Evolutionary conservation across 2,329 filamentous ascomycete genomes (phyloP).

Genomic region (Trichoderma pleuroti): DNA sequence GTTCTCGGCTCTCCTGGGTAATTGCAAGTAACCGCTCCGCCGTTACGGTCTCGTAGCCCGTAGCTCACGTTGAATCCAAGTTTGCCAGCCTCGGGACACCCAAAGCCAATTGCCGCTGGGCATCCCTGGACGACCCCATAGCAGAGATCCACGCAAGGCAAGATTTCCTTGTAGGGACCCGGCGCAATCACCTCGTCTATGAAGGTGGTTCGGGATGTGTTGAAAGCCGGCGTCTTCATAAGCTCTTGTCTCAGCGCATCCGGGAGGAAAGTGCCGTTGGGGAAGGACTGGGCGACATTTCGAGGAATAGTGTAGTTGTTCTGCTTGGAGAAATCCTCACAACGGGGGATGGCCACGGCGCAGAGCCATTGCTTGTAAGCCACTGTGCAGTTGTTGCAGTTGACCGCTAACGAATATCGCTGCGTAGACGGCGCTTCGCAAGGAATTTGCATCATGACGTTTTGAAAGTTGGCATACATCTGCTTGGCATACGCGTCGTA

Average conservation of each 20-base stretch:
- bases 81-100: slow-evolving; percentile 57
- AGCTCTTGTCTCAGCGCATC: slow-evolving; percentile 30
- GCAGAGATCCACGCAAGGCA: slow-evolving; percentile 86
- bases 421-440: slow-evolving; percentile 74
- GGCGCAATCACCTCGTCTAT: slow-evolving; percentile 72
- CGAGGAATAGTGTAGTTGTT: slow-evolving; percentile 50
- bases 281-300: slow-evolving; percentile 67
- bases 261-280: slow-evolving; percentile 60
- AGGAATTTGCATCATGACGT: slow-evolving; percentile 76
- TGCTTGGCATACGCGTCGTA: slow-evolving; percentile 73
- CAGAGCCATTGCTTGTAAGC: slow-evolving; percentile 97
- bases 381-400: slow-evolving; percentile 68
- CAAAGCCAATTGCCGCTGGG: slow-evolving; percentile 70
- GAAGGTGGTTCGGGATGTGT: slow-evolving; percentile 61
- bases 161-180: slow-evolving; percentile 88
- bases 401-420: slow-evolving; percentile 75
- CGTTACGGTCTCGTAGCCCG: slow-evolving; percentile 27
- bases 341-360: slow-evolving; percentile 86
- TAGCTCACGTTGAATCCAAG: slow-evolving; percentile 37
- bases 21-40: slow-evolving; percentile 34
- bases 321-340: slow-evolving; percentile 70
- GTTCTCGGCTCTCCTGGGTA: slow-evolving; percentile 38
- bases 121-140: slow-evolving; percentile 82
- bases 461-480: slow-evolving; percentile 75
- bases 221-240: slow-evolving; percentile 27